phyloP scores from a whole-genome alignment of 495 filamentous ascomycete species.

The Talaromyces borbonicus region DNA sequence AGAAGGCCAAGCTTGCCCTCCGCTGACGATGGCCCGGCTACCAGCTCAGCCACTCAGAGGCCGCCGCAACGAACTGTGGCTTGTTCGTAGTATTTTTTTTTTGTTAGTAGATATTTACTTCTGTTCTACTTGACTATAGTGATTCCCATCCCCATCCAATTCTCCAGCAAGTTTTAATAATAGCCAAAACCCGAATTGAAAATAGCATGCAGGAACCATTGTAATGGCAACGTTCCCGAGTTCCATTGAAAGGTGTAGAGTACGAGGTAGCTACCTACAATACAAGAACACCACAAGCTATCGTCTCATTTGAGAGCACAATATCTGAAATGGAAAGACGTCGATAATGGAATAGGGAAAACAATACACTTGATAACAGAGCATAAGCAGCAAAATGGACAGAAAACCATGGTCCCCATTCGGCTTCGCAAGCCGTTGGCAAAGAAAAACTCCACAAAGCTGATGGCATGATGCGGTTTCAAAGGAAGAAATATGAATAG shows the following conservation, averaged over 20 bases:
- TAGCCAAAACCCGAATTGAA: background rate
- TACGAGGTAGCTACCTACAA: constrained; percentile 2
- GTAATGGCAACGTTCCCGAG: background rate
- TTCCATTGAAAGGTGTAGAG: no score
- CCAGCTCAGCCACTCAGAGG: constrained; percentile 6
- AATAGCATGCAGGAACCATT: background rate
- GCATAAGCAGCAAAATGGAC: no score
- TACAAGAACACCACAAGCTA: constrained; percentile 4
- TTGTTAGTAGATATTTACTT: no score
- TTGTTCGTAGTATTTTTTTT: no score
- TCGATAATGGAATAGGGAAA: constrained; percentile 2
- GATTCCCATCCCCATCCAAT: no score
- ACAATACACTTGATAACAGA: constrained; percentile 3
- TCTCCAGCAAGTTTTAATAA: no score
- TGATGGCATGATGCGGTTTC: constrained; percentile 7
- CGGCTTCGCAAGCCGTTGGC: background rate
- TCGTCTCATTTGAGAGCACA: background rate
- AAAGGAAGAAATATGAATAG: constrained; percentile 1
- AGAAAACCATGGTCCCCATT: constrained; percentile 6
- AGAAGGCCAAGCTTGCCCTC: no score
- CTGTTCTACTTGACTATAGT: no score
- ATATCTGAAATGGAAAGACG: background rate
- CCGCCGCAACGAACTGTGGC: no score
- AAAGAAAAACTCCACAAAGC: constrained; percentile 7
- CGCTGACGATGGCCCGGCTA: no score